Evolutionary conservation across 768 basidiomycete genomes (phyloP), one percentile per base, ranked within the genome.

Genomic region (Punctularia strigosozonata): DNA sequence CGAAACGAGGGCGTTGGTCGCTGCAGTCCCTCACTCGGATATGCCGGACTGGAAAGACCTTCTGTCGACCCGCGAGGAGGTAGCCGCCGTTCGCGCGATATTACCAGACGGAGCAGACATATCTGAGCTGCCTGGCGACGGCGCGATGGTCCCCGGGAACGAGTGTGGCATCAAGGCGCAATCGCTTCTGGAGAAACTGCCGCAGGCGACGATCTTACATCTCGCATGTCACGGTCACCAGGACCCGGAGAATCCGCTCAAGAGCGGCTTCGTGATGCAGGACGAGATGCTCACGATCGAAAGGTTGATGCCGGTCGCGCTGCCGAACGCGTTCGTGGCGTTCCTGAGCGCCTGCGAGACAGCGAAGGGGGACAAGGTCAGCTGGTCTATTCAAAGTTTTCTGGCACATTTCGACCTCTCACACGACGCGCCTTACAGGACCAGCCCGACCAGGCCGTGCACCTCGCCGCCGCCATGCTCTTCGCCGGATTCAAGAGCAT

Each of bases 301-400:
- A 15, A n/a, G 18, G 13, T 12, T 47, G 13, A 33, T 38, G 17
- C 2, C 5, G n/a, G 17, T 30, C 22, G 4, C 15, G 14, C 15
- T 43, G n/a, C 25, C 32, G 5, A 15, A 34, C n/a, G 41, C 39
- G 8, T 46, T 46, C 15, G 39, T 48, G 30, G 47, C 47, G 8
- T 46, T 46, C 30, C 42, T 48, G 17, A 46, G 42, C 3, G 47
- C 47, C 12, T 48, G 46, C 26, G 36, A 48, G 19, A 48, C 46
- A 14, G 45, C 41, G 2, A 33, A 32, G n/a, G 46, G 46, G 10
- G 21, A 17, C 17, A 4, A n/a, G n/a, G n/a, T n/a, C n/a, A n/a
- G n/a, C n/a, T n/a, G n/a, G n/a, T n/a, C n/a, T n/a, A n/a, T n/a
- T n/a, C n/a, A n/a, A n/a, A n/a, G n/a, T n/a, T n/a, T n/a, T n/a